Conservation (phyloP, 768 basidiomycete genomes). For the Trametes sanguinea region DNA sequence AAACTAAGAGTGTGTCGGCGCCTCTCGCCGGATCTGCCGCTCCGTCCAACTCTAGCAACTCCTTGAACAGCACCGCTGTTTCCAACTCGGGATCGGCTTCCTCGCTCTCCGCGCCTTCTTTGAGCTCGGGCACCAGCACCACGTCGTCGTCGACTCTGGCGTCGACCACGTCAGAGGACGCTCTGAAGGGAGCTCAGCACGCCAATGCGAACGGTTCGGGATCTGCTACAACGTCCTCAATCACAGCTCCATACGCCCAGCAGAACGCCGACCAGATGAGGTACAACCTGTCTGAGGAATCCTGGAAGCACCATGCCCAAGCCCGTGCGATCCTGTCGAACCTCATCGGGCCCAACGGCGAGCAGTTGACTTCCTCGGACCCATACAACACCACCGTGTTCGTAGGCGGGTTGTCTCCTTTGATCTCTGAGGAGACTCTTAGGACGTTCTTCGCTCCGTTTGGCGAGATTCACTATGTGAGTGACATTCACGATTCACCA, state of each 20-base stretch:
- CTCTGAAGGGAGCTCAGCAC: constrained; percentile 49
- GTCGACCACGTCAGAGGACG: constrained; percentile 54
- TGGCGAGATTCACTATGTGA: constrained; percentile 88
- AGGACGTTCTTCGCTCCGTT: constrained; percentile 92
- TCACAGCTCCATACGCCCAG: constrained; percentile 44
- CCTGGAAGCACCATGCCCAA: constrained; percentile 84
- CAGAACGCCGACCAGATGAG: constrained; percentile 46
- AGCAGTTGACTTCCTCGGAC: constrained; percentile 84
- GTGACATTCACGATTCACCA: constrained; percentile 31
- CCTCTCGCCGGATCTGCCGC: constrained; percentile 54
- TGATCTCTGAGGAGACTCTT: constrained; percentile 90
- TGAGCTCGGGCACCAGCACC: constrained; percentile 41
- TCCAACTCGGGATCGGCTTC: constrained; percentile 47
- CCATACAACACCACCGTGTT: constrained; percentile 98
- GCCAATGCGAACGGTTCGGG: constrained; percentile 32
- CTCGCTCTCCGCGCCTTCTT: constrained; percentile 36
- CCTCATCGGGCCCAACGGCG: constrained; percentile 83
- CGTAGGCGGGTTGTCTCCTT: constrained; percentile 85
- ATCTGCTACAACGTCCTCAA: constrained; percentile 29
- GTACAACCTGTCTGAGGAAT: constrained; percentile 69
- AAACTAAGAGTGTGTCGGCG: constrained; percentile 68
- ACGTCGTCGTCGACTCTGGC: constrained; percentile 54
- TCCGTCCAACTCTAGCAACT: constrained; percentile 24
- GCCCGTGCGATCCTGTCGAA: constrained; percentile 82
- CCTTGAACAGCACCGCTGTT: constrained; percentile 26